Evolutionary conservation across 768 basidiomycete species (phyloP).

Genomic region (Imleria badia): DNA sequence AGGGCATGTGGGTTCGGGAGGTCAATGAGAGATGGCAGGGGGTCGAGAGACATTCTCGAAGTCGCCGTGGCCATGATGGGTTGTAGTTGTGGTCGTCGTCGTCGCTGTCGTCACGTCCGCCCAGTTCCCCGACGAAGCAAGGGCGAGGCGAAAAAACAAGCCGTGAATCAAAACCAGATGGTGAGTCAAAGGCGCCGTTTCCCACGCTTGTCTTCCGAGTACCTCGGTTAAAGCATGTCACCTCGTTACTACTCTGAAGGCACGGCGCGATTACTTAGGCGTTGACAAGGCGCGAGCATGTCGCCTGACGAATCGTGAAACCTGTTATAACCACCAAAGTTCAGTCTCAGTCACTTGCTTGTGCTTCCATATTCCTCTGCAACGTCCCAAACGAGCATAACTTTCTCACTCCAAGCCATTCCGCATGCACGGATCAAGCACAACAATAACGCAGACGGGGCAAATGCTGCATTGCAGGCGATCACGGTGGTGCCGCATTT

Average conservation of each 20-base stretch:
- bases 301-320: background rate
- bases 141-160: slow-evolving; percentile 18
- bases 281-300: slow-evolving; percentile 8
- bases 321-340: background rate
- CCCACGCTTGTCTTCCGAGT: slow-evolving; percentile 24
- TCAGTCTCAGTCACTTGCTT: slow-evolving; percentile 1
- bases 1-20: slow-evolving; percentile 15
- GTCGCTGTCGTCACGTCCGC: slow-evolving; percentile 15
- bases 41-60: slow-evolving; percentile 21
- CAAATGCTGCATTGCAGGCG: background rate
- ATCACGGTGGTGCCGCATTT: background rate
- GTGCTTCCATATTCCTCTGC: background rate
- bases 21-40: slow-evolving; percentile 3
- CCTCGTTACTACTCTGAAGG: background rate
- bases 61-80: slow-evolving; percentile 17
- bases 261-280: background rate
- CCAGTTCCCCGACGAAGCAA: slow-evolving; percentile 9
- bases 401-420: background rate
- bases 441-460: background rate
- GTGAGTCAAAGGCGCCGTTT: slow-evolving; percentile 16
- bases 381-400: background rate
- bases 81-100: slow-evolving; percentile 7
- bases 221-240: slow-evolving; percentile 11
- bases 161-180: slow-evolving; percentile 15
- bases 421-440: background rate